Conservation (phyloP, 345 rosid species). For the Hypericum perforatum region DNA sequence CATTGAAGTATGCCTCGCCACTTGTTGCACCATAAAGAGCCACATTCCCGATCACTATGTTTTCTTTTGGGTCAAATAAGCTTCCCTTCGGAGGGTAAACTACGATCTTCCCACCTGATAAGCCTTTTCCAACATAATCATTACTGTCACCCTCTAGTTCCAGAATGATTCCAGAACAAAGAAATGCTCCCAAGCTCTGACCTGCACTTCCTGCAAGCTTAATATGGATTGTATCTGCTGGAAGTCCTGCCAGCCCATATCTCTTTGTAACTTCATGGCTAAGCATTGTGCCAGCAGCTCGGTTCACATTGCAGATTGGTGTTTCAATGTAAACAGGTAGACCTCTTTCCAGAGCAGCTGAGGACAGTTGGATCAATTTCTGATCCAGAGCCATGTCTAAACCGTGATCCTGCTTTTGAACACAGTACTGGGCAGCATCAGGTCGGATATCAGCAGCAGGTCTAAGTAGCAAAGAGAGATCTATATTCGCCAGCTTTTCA, state of each 20-base stretch:
- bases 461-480: conserved; percentile 69
- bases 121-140: conserved; percentile 97
- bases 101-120: conserved; percentile 89
- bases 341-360: conserved; percentile 66
- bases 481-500: conserved; percentile 83
- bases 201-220: conserved; percentile 97
- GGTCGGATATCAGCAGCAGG: conserved; percentile 97
- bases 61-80: conserved; percentile 88
- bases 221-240: conserved; percentile 72
- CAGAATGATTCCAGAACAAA: conserved; percentile 78
- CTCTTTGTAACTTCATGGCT: conserved; percentile 97
- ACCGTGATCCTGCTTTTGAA: conserved; percentile 93
- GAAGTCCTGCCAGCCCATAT: conserved; percentile 75
- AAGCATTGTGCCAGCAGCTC: conserved; percentile 99
- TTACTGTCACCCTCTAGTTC: conserved; percentile 98
- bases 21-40: conserved; percentile 89
- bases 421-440: conserved; percentile 85
- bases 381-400: conserved; percentile 92
- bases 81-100: conserved; percentile 93
- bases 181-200: conserved; percentile 93
- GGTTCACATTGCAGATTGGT: conserved; percentile 80
- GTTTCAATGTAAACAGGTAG: conserved; percentile 79
- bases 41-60: conserved; percentile 91
- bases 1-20: conserved; percentile 94
- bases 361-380: conserved; percentile 53